Conservation (phyloP, 148 eudicot species). For the Chenopodium suecicum region DNA sequence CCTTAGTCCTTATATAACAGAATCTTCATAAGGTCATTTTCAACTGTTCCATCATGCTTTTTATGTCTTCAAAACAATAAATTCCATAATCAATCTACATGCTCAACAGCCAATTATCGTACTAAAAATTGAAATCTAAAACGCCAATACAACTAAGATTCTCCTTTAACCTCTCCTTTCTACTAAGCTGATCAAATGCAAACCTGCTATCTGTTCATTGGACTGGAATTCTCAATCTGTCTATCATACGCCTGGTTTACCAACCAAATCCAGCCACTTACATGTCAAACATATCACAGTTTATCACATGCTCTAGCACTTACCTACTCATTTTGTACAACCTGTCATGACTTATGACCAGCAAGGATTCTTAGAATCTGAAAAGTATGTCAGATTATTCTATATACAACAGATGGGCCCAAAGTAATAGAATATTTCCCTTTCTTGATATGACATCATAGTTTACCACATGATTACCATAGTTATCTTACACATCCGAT, state of each 20-base stretch:
- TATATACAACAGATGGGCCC: constrained; percentile 10
- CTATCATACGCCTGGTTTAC: neutral
- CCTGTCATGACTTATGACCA: constrained; percentile 20
- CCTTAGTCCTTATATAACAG: neutral
- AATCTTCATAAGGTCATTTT: neutral
- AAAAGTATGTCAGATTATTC: constrained; percentile 3
- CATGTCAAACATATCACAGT: constrained; percentile 3
- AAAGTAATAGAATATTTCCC: neutral
- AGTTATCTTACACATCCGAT: neutral
- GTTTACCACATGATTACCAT: neutral
- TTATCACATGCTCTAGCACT: constrained; percentile 22
- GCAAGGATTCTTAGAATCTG: neutral
- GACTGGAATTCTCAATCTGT: neutral
- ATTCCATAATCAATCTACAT: neutral
- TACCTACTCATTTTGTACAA: constrained; percentile 6
- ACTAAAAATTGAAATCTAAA: neutral
- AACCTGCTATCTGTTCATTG: neutral
- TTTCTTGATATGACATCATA: neutral
- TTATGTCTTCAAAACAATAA: neutral
- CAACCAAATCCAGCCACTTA: neutral
- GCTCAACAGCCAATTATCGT: neutral
- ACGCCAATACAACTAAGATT: neutral
- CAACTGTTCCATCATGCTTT: neutral
- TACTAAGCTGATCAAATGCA: constrained; percentile 7
- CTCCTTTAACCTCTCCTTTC: neutral